phyloP scores from a whole-genome alignment of 257 asterid genomes.

The Knoxia roxburghii region DNA sequence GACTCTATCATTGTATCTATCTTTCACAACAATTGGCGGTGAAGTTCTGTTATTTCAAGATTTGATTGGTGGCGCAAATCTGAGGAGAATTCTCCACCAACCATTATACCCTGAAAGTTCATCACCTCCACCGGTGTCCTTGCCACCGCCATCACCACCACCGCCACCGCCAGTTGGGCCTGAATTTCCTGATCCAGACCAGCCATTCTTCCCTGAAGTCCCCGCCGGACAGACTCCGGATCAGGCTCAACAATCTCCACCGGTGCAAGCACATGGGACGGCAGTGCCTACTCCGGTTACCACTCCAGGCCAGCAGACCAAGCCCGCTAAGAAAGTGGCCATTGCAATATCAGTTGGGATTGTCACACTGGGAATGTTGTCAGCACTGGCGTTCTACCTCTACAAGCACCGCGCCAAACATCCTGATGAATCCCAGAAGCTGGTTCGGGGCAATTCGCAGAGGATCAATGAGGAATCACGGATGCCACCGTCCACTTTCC shows the following conservation, averaged over 20 bases:
- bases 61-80: conserved; percentile 16
- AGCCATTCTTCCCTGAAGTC: conserved; percentile 84
- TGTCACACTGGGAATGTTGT: conserved; percentile 54
- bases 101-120: conserved; percentile 59
- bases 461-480: conserved; percentile 49
- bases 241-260: conserved; percentile 47
- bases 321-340: conserved; percentile 53
- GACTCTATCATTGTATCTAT: conserved; percentile 23
- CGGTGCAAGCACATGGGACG: conserved; percentile 30
- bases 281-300: conserved; percentile 39
- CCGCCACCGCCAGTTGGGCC: conserved; percentile 36
- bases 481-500: conserved; percentile 71
- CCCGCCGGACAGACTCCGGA: conserved; percentile 48
- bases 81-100: conserved; percentile 81
- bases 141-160: conserved; percentile 23
- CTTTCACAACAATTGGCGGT: conserved; percentile 6
- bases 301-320: conserved; percentile 23
- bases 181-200: conserved; percentile 52
- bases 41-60: conserved; percentile 16
- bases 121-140: conserved; percentile 35
- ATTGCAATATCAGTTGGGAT: conserved; percentile 53
- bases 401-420: conserved; percentile 44
- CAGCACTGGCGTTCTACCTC: conserved; percentile 53
- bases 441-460: conserved; percentile 42
- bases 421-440: conserved; percentile 55